Evolutionary conservation across 495 filamentous ascomycete genomes (phyloP).

Genomic region (Penicillium longicatenatum): DNA sequence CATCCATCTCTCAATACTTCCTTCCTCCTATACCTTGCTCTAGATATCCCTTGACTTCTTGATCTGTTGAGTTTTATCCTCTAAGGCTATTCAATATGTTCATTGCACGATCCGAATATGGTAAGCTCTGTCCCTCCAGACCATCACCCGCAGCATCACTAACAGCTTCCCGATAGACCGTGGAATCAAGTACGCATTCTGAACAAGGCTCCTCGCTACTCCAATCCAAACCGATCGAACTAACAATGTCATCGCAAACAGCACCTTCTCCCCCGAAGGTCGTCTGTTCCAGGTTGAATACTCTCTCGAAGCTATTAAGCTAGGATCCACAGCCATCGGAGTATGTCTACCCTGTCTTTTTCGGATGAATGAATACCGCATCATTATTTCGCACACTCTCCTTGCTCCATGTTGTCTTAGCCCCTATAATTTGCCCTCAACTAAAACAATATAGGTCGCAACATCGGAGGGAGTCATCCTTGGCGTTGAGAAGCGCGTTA

Average conservation of each 20-base stretch:
- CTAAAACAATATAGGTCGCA: conserved; percentile 62
- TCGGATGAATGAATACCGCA: conserved; percentile 1
- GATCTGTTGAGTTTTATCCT: conserved; percentile 7
- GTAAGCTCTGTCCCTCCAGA: conserved; percentile 55
- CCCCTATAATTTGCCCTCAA: background rate
- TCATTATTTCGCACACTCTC: background rate
- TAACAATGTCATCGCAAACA: conserved; percentile 45
- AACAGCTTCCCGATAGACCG: conserved; percentile 67
- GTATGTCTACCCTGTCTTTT: conserved; percentile 47
- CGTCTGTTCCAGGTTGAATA: conserved; percentile 99
- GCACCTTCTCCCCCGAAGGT: conserved; percentile 99
- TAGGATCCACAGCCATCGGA: conserved; percentile 96
- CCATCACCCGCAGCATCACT: conserved; percentile 33
- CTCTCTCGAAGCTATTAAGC: conserved; percentile 99
- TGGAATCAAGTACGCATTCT: conserved; percentile 86
- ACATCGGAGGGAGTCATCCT: conserved; percentile 92
- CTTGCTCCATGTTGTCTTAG: background rate
- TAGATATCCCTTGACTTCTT: background rate
- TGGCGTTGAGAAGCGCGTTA: conserved; percentile 98
- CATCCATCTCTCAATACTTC: conserved; percentile 16
- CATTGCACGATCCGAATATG: conserved; percentile 99
- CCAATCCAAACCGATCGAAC: conserved; percentile 12
- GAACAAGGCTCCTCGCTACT: background rate
- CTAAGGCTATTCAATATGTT: conserved; percentile 71
- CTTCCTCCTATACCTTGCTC: conserved; percentile 7